phyloP scores from a whole-genome alignment of 345 rosid species.

The Lepidium didymum region DNA sequence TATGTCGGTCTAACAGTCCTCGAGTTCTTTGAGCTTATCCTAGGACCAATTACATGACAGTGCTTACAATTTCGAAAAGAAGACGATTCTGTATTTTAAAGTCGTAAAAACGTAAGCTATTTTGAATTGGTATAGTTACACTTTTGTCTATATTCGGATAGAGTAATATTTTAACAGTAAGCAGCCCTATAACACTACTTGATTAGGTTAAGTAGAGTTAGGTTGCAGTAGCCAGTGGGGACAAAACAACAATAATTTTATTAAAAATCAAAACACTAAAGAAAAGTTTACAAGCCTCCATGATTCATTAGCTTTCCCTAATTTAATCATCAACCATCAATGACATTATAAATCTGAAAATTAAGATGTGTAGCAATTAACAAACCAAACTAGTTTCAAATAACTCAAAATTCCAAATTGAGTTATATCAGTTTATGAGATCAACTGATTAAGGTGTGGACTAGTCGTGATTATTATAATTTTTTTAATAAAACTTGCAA shows the following conservation, averaged over 20 bases:
- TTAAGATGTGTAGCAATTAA: background rate
- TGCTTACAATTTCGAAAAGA: background rate
- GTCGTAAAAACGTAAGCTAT: background rate
- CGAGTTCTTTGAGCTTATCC: too few species aligned
- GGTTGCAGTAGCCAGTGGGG: constrained; percentile 4
- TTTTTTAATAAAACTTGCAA: background rate
- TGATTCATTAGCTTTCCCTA: constrained; percentile 6
- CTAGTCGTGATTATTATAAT: background rate
- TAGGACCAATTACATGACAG: too few species aligned
- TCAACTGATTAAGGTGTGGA: background rate
- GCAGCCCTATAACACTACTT: constrained; percentile 17
- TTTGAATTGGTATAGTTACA: background rate
- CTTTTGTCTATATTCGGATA: background rate
- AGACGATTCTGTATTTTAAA: background rate
- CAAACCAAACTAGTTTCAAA: background rate
- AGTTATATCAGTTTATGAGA: background rate
- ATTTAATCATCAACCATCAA: background rate
- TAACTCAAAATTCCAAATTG: background rate
- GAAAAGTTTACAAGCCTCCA: background rate
- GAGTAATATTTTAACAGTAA: background rate
- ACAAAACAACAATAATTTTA: background rate
- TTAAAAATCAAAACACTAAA: background rate
- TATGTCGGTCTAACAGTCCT: too few species aligned
- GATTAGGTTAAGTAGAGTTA: constrained; percentile 18
- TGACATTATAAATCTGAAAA: background rate